Evolutionary conservation across 805 yeast species (phyloP), one percentile per base, ranked within the genome.

Genomic region (Candida easanensis): DNA sequence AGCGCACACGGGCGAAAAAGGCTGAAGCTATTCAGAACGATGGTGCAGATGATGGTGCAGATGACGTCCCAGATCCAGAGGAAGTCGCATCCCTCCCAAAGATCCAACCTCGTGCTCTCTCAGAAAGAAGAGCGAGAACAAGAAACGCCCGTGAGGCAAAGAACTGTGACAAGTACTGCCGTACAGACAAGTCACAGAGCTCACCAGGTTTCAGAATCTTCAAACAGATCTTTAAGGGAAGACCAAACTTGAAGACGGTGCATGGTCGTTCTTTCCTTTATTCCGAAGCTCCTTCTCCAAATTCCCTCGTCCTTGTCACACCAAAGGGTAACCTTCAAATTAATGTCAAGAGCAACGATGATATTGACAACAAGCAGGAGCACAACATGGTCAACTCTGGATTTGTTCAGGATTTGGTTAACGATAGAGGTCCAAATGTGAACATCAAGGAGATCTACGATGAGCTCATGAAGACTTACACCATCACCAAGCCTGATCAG

Each of bases 191-290:
- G 17, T 36, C 44, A 2, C 36, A 42, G 4, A 39, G 45, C 20
- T 49, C 46, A 17, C 57, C 71, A 1, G 73, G 74, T 0, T 70
- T 69, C 48, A 76, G 71, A 48, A 58, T 73, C 2, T 63, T 56
- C 39, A 38, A 39, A n/a, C 54, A 63, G 45, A 52, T 69, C 1
- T 68, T 66, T 19, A 60, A 71, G 31, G 55, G 69, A 0, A 15
- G 72, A 62, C 42, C 52, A 15, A 25, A 17, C 18, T 31, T 54
- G 13, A 63, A 68, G 33, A 48, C 57, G 2, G 18, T 68, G 3
- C 65, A 68, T 17, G 58, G 68, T 4, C 64, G 60, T 42, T 65
- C 74, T 11, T 73, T 62, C 41, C 52, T 74, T 4, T 52, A 68
- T 38, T 71, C 70, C 32, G 69, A 72, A 19, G 57, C 56, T 0